A percentile compares a stretch with the other conserved stretches of the same genome.
Evolutionary conservation across 2,329 filamentous ascomycete genomes (phyloP).

Genomic region (Trichoderma atroviride): DNA sequence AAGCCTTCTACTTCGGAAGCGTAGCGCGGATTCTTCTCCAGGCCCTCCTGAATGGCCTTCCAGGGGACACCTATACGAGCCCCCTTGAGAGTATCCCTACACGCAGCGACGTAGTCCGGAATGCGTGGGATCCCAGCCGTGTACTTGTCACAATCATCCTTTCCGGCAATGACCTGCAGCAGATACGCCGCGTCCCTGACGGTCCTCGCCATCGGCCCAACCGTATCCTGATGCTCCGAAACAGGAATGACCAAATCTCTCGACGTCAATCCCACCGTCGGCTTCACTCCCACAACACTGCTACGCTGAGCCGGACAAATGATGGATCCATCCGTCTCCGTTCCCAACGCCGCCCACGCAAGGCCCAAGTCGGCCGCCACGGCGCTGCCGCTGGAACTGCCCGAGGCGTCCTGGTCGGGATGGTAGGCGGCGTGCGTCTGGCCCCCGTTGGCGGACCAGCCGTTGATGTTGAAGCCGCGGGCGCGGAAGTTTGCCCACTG

Average conservation of each 20-base stretch:
- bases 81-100: slow-evolving; percentile 57
- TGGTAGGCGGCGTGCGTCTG: slow-evolving; percentile 64
- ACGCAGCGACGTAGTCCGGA: slow-evolving; percentile 63
- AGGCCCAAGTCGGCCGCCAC: slow-evolving; percentile 63
- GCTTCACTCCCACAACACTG: slow-evolving; percentile 68
- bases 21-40: slow-evolving; percentile 26
- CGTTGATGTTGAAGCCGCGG: slow-evolving; percentile 59
- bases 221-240: slow-evolving; percentile 62
- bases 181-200: slow-evolving; percentile 65
- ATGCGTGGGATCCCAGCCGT: slow-evolving; percentile 49
- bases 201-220: slow-evolving; percentile 64
- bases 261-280: slow-evolving; percentile 66
- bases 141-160: slow-evolving; percentile 61
- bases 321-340: slow-evolving; percentile 60
- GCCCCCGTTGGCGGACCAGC: slow-evolving; percentile 66
- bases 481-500: slow-evolving; percentile 64
- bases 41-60: slow-evolving; percentile 53
- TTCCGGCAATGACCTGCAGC: slow-evolving; percentile 64
- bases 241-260: slow-evolving; percentile 66
- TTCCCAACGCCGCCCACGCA: slow-evolving; percentile 60
- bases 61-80: slow-evolving; percentile 65
- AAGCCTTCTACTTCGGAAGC: slow-evolving; percentile 51
- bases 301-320: slow-evolving; percentile 55
- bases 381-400: slow-evolving; percentile 63
- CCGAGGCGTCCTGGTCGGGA: slow-evolving; percentile 61